Evolutionary conservation across 306 rosid genomes (phyloP).

Genomic region (Castanospermum australe): DNA sequence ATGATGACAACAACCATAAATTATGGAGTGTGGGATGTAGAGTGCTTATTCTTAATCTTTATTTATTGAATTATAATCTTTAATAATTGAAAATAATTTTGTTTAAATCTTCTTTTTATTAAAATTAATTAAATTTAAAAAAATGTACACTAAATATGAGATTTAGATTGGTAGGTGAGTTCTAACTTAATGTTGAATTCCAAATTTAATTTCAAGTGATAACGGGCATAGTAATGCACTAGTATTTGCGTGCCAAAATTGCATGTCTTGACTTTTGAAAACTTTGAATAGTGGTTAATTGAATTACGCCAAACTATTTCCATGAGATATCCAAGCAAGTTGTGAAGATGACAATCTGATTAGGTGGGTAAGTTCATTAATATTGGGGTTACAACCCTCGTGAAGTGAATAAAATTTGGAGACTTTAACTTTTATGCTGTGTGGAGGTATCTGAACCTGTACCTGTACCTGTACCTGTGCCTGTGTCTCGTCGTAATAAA

Average conservation of each 20-base stretch:
- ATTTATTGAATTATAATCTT: background rate
- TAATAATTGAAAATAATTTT: too few species aligned
- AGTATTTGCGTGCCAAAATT: too few species aligned
- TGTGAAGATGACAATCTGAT: constrained; percentile 2
- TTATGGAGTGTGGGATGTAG: too few species aligned
- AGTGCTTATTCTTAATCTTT: background rate
- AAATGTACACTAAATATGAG: too few species aligned
- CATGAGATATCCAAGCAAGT: background rate
- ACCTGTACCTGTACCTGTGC: background rate
- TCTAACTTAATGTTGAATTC: too few species aligned
- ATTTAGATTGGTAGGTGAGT: too few species aligned
- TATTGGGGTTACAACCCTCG: constrained; percentile 25
- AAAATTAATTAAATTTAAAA: too few species aligned
- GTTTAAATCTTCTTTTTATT: too few species aligned
- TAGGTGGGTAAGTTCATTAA: constrained; percentile 26
- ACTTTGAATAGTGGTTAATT: background rate
- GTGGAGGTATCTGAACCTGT: constrained; percentile 1
- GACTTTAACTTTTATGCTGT: background rate
- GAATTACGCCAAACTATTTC: background rate
- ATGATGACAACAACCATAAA: too few species aligned
- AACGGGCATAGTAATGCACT: too few species aligned
- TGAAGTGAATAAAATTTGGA: constrained; percentile 34
- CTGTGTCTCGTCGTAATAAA: constrained; percentile 18
- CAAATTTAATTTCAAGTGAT: too few species aligned
- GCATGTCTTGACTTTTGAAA: too few species aligned